Evolutionary conservation across 352 stramenopile species (phyloP).

Genomic region (Pythium folliculosum): DNA sequence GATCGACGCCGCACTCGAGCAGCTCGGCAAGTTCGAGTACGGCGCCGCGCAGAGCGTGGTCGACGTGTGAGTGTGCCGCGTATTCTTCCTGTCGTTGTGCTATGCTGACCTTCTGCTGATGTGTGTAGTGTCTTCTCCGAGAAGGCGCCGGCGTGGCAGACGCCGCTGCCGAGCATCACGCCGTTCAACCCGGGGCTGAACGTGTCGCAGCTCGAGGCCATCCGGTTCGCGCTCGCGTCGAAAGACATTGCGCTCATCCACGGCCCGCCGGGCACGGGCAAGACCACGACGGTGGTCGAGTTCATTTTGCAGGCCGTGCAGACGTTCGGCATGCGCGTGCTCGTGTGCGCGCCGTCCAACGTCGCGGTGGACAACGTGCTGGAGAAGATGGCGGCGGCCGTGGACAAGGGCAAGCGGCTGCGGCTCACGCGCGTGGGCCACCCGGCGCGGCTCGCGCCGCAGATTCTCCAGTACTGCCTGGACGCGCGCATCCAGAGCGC

Average conservation of each 20-base stretch:
- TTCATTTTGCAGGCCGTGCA: slow-evolving; percentile 94
- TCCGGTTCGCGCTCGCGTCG: slow-evolving; percentile 80
- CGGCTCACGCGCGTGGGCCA: slow-evolving; percentile 90
- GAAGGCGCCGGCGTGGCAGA: slow-evolving; percentile 52
- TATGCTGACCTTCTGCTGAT: background rate
- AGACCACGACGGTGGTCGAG: slow-evolving; percentile 98
- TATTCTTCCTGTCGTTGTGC: background rate
- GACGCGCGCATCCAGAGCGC: slow-evolving; percentile 91
- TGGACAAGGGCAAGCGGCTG: slow-evolving; percentile 30
- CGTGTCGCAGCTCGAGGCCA: slow-evolving; percentile 71
- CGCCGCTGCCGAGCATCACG: slow-evolving; percentile 43
- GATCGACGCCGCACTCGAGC: slow-evolving; percentile 60
- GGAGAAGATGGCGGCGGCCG: slow-evolving; percentile 84
- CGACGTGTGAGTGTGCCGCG: slow-evolving; percentile 48
- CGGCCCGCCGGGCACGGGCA: slow-evolving; percentile 92
- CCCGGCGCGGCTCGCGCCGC: slow-evolving; percentile 91
- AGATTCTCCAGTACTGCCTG: slow-evolving; percentile 93
- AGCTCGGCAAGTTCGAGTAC: slow-evolving; percentile 65
- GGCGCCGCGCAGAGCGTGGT: slow-evolving; percentile 58
- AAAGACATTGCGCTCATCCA: slow-evolving; percentile 92
- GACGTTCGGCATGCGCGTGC: slow-evolving; percentile 83
- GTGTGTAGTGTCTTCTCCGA: slow-evolving; percentile 52
- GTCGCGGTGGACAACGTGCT: slow-evolving; percentile 99
- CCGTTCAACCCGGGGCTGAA: slow-evolving; percentile 67
- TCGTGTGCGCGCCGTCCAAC: slow-evolving; percentile 98